Conservation (phyloP, 306 rosid species). For the Canavalia ensiformis region DNA sequence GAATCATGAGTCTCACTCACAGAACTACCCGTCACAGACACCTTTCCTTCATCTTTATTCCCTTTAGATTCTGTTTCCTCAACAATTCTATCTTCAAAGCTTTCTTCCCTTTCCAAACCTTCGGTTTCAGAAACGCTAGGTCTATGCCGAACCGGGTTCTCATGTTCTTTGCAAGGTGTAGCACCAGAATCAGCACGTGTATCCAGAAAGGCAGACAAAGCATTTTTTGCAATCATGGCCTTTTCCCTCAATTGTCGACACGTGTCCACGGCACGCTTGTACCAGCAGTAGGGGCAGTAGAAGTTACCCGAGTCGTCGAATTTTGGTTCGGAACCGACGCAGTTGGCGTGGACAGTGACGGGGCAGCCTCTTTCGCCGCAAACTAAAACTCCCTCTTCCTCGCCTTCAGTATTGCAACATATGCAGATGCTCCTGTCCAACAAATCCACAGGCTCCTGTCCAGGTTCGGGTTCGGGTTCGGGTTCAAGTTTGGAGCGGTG, state of each 20-base stretch:
- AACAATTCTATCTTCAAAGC: neutral
- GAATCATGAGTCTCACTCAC: constrained; percentile 54
- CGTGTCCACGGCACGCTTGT: constrained; percentile 51
- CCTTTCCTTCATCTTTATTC: constrained; percentile 27
- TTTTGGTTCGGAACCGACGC: constrained; percentile 63
- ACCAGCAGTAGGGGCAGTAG: constrained; percentile 74
- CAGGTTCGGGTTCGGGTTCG: neutral
- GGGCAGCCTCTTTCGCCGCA: constrained; percentile 71
- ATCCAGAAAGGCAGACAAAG: constrained; percentile 58
- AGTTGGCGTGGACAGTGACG: constrained; percentile 62
- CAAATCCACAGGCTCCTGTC: constrained; percentile 32
- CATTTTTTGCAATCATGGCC: constrained; percentile 55
- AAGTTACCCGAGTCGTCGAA: constrained; percentile 67
- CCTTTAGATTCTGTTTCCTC: neutral
- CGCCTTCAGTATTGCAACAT: constrained; percentile 53
- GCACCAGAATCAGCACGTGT: neutral
- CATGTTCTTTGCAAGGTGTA: neutral
- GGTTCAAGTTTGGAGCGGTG: neutral
- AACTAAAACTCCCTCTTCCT: constrained; percentile 50
- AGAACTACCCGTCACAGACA: constrained; percentile 42
- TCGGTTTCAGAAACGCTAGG: constrained; percentile 23
- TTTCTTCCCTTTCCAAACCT: neutral
- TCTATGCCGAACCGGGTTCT: constrained; percentile 10
- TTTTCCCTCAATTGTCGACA: constrained; percentile 51
- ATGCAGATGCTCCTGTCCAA: constrained; percentile 54